These are phyloP conservation scores for Prunus salicina DNA, from an alignment of 306 rosid genomes.

Conservation along the genomic window DNA sequence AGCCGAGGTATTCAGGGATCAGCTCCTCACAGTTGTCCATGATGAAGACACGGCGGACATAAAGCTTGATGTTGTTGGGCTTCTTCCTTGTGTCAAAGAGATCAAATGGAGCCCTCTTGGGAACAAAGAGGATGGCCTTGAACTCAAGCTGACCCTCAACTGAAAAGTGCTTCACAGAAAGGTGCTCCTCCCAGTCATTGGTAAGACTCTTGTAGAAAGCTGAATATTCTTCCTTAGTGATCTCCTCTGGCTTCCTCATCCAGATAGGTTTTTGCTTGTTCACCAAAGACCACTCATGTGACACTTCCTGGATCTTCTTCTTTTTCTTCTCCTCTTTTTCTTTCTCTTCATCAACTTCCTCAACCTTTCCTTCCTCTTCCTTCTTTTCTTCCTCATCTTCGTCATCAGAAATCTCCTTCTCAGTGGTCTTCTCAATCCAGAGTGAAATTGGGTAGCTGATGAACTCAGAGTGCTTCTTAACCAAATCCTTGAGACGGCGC, in stretches of 20 bases:
- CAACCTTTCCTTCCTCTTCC: conserved; percentile 90
- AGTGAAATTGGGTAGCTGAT: conserved; percentile 97
- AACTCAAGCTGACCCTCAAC: conserved; percentile 95
- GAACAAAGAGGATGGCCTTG: conserved; percentile 86
- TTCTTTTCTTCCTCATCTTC: conserved; percentile 94
- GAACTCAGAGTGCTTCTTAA: conserved; percentile 93
- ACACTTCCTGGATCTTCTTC: conserved; percentile 85
- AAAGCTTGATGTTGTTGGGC: conserved; percentile 87
- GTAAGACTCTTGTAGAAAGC: conserved; percentile 94
- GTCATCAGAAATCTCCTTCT: conserved; percentile 91
- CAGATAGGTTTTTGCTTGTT: conserved; percentile 97
- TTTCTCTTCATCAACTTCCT: conserved; percentile 83
- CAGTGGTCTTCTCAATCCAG: conserved; percentile 86
- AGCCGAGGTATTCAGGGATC: conserved; percentile 85
- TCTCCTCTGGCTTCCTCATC: conserved; percentile 98
- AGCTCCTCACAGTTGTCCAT: conserved; percentile 98
- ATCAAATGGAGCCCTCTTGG: conserved; percentile 95
- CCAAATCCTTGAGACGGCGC: conserved; percentile 78
- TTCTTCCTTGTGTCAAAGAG: conserved; percentile 91
- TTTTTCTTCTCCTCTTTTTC: conserved; percentile 87
- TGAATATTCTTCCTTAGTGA: conserved; percentile 79
- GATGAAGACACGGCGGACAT: conserved; percentile 86
- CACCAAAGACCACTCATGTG: conserved; percentile 86
- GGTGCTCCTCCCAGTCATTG: conserved; percentile 95
- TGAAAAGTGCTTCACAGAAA: conserved; percentile 92